Conservation (phyloP, 2,329 filamentous ascomycete genomes). For the Cercospora sesami region DNA sequence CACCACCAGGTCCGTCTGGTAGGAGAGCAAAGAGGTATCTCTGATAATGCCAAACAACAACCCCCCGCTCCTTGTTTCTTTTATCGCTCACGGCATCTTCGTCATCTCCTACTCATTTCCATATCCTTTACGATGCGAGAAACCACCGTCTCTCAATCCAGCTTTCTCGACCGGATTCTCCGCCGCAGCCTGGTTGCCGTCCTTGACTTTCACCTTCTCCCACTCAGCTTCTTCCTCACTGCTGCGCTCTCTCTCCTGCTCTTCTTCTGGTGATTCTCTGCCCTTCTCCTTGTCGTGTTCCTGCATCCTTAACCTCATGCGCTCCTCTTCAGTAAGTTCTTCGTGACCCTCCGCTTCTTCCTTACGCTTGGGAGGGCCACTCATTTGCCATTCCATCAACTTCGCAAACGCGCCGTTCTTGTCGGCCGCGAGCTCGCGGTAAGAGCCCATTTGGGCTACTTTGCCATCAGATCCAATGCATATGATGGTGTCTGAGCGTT, state of each 20-base stretch:
- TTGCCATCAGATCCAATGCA: conserved; percentile 82
- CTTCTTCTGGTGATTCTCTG: conserved; percentile 36
- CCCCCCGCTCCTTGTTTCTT: not conserved
- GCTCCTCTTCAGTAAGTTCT: conserved; percentile 43
- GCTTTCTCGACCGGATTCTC: conserved; percentile 36
- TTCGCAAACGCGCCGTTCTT: conserved; percentile 83
- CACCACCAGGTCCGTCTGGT: not conserved
- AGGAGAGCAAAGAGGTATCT: not conserved
- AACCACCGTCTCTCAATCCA: conserved; percentile 18
- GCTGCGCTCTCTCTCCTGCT: conserved; percentile 28
- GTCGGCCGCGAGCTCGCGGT: conserved; percentile 70
- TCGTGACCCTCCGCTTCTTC: conserved; percentile 24
- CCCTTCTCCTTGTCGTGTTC: conserved; percentile 33
- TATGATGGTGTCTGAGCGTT: conserved; percentile 91
- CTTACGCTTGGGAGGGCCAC: conserved; percentile 56
- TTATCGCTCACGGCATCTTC: not conserved
- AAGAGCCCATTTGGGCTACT: conserved; percentile 88
- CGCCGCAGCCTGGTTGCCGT: conserved; percentile 32
- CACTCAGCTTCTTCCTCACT: conserved; percentile 43
- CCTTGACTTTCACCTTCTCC: conserved; percentile 33
- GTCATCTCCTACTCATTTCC: not conserved
- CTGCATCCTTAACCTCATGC: conserved; percentile 49
- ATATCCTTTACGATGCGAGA: conserved; percentile 19
- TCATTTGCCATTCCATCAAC: conserved; percentile 99
- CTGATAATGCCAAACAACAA: not conserved